phyloP scores from a whole-genome alignment of 371 early-diverging fungal genomes.

The Mucor plumbeus region DNA sequence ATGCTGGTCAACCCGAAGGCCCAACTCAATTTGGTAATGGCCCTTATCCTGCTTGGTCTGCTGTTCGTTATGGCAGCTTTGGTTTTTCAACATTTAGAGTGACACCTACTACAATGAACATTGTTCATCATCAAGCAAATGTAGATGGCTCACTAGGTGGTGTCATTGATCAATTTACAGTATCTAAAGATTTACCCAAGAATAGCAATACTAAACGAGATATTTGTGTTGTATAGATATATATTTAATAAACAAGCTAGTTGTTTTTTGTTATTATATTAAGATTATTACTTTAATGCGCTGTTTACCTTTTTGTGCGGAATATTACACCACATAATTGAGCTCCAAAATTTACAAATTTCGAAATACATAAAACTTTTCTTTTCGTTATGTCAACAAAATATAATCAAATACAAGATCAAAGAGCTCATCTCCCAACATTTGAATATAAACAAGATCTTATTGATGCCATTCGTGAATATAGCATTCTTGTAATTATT shows the following conservation, averaged over 20 bases:
- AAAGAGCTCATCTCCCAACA: slow-evolving; percentile 45
- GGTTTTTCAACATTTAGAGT: slow-evolving; percentile 47
- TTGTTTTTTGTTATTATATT: too few relatives aligned
- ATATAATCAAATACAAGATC: slow-evolving; percentile 27
- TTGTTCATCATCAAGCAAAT: slow-evolving; percentile 37
- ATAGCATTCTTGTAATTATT: slow-evolving; percentile 71
- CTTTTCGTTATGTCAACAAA: slow-evolving; percentile 16
- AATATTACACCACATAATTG: too few relatives aligned
- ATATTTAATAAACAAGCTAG: too few relatives aligned
- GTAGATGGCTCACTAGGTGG: slow-evolving; percentile 38
- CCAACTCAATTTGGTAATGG: slow-evolving; percentile 31
- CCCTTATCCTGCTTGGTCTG: slow-evolving; percentile 40
- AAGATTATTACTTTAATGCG: too few relatives aligned
- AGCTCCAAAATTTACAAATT: too few relatives aligned
- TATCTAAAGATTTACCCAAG: slow-evolving; percentile 28
- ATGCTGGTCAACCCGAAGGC: slow-evolving; percentile 47
- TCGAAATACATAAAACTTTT: neutral
- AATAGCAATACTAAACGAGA: too few relatives aligned
- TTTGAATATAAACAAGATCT: slow-evolving; percentile 65
- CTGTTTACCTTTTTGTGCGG: too few relatives aligned
- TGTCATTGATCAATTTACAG: slow-evolving; percentile 35
- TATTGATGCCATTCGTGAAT: slow-evolving; percentile 67
- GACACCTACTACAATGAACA: slow-evolving; percentile 26
- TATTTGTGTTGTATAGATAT: too few relatives aligned
- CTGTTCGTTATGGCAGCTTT: slow-evolving; percentile 37